Percentiles rank a stretch among this genome's conserved stretches.
Evolutionary conservation across 148 eudicot species (phyloP).

Genomic region (Chenopodium suecicum): DNA sequence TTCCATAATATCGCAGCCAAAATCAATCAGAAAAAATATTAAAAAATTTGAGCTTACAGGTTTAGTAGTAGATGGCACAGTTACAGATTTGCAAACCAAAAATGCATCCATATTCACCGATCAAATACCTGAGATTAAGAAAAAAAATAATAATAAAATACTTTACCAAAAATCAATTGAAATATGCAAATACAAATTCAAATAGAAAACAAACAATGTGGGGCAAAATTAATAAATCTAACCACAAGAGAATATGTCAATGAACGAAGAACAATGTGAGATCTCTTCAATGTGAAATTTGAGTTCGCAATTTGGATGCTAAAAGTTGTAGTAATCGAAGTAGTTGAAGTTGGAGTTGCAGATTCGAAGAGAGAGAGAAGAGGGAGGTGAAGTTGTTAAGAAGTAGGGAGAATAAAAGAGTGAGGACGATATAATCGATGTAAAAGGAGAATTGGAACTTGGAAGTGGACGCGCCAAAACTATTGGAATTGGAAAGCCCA

Average conservation of each 20-base stretch:
- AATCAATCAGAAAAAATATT: background rate
- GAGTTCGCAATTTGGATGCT: background rate
- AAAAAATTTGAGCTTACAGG: constrained; percentile 23
- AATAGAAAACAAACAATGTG: background rate
- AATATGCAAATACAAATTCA: constrained; percentile 4
- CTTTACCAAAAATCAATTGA: background rate
- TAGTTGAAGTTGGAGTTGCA: background rate
- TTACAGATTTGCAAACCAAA: constrained; percentile 30
- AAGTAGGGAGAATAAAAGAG: background rate
- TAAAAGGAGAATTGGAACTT: background rate
- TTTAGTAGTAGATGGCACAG: constrained; percentile 19
- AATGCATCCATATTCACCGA: constrained; percentile 29
- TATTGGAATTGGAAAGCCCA: too few relatives aligned
- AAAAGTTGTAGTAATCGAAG: background rate
- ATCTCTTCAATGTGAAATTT: background rate
- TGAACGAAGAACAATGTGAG: too few relatives aligned
- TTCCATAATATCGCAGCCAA: background rate
- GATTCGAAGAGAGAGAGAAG: background rate
- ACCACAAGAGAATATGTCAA: background rate
- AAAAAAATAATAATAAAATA: background rate
- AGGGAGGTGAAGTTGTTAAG: constrained; percentile 13
- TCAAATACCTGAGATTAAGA: constrained; percentile 10
- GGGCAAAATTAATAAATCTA: background rate
- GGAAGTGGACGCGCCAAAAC: too few relatives aligned
- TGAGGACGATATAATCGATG: constrained; percentile 21